phyloP scores from a whole-genome alignment of 768 basidiomycete species.

The Boletus rubroflammeus region DNA sequence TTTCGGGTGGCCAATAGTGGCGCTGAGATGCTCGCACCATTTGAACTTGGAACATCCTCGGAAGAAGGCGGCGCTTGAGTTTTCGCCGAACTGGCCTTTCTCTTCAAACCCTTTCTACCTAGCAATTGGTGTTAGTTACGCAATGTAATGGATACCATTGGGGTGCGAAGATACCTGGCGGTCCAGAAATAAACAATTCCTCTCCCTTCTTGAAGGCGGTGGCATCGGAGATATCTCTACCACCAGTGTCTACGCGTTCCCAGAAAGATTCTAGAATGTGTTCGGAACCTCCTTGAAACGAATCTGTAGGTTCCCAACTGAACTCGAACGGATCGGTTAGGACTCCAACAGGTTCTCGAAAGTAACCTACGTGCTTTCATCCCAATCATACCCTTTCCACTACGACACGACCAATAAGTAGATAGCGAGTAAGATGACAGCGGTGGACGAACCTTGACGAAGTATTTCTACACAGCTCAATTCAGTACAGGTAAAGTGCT shows the following conservation, averaged over 20 bases:
- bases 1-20: conserved; percentile 21
- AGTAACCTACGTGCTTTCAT: conserved; percentile 55
- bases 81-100: conserved; percentile 15
- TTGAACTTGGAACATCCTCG: conserved; percentile 9
- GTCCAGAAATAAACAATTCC: conserved; percentile 51
- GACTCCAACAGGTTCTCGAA: neutral
- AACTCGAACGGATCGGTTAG: conserved; percentile 5
- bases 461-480: conserved; percentile 43
- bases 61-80: conserved; percentile 4
- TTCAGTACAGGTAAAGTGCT: conserved; percentile 11
- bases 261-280: conserved; percentile 43
- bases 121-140: neutral
- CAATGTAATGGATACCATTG: neutral
- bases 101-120: conserved; percentile 21
- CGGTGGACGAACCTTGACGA: conserved; percentile 48
- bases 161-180: conserved; percentile 45
- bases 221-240: conserved; percentile 48
- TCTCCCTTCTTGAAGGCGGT: conserved; percentile 52
- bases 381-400: conserved; percentile 59
- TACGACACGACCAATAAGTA: conserved; percentile 22
- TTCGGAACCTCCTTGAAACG: conserved; percentile 54
- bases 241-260: conserved; percentile 31
- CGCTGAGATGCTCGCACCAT: conserved; percentile 15
- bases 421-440: neutral
- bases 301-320: conserved; percentile 68